Evolutionary conservation across 2,329 filamentous ascomycete species (phyloP).

Genomic region (Neonectria sp.): DNA sequence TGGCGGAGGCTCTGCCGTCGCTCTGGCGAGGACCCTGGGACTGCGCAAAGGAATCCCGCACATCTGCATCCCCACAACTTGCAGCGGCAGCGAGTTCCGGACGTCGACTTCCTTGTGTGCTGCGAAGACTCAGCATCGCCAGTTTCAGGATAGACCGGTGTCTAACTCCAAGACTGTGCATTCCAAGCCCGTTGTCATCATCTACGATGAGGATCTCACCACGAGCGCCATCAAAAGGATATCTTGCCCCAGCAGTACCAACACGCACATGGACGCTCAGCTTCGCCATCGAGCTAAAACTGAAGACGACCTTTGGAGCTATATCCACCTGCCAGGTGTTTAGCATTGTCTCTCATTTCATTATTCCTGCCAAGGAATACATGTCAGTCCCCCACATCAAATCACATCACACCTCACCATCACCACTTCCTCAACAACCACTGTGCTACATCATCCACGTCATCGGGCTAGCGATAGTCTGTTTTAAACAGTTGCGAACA

Average conservation of each 20-base stretch:
- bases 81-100: slow-evolving; percentile 74
- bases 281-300: slow-evolving; percentile 33
- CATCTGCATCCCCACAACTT: slow-evolving; percentile 73
- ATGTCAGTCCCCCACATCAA: background rate
- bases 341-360: slow-evolving; percentile 34
- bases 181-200: slow-evolving; percentile 51
- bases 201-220: slow-evolving; percentile 57
- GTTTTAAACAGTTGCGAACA: slow-evolving; percentile 12
- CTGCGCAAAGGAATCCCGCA: slow-evolving; percentile 68
- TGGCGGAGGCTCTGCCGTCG: slow-evolving; percentile 74
- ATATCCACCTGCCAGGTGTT: slow-evolving; percentile 55
- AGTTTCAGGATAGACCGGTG: background rate
- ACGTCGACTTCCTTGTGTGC: slow-evolving; percentile 49
- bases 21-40: slow-evolving; percentile 69
- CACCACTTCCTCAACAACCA: background rate
- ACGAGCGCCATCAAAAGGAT: slow-evolving; percentile 46
- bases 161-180: slow-evolving; percentile 6
- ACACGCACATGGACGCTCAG: slow-evolving; percentile 35
- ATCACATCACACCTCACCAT: slow-evolving; percentile 1
- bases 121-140: slow-evolving; percentile 4
- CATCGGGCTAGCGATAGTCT: slow-evolving; percentile 1
- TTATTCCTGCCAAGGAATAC: background rate
- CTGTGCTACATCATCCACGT: background rate
- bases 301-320: slow-evolving; percentile 53
- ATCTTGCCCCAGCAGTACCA: slow-evolving; percentile 45